Evolutionary conservation across 495 filamentous ascomycete genomes (phyloP).

Genomic region (Aspergillus ellipticus): DNA sequence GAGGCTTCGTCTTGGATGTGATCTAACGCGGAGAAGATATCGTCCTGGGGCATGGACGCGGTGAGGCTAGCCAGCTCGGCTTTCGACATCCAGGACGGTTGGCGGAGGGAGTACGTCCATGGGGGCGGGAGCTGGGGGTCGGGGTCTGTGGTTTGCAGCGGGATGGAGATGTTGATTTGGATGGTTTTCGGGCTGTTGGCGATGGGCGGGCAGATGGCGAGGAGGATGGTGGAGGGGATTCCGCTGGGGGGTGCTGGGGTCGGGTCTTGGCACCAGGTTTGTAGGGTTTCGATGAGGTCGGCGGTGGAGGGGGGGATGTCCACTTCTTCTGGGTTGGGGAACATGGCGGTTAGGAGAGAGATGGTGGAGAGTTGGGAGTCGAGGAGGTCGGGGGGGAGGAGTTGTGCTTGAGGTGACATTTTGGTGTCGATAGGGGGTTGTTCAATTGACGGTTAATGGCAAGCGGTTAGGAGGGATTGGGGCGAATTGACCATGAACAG

Average conservation of each 20-base stretch:
- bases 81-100: constrained; percentile 42
- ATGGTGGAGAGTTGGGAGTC: constrained; percentile 35
- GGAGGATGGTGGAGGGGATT: constrained; percentile 23
- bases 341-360: constrained; percentile 38
- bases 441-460: no score
- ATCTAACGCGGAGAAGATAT: constrained; percentile 32
- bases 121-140: constrained; percentile 22
- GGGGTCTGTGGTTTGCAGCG: constrained; percentile 21
- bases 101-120: constrained; percentile 31
- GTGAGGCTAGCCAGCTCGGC: constrained; percentile 30
- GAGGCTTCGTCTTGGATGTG: constrained; percentile 27
- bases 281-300: constrained; percentile 30
- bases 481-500: no score
- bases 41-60: constrained; percentile 26
- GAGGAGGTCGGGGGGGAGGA: constrained; percentile 28
- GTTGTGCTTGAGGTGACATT: no score
- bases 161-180: constrained; percentile 34
- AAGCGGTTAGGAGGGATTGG: no score
- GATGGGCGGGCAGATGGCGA: constrained; percentile 28
- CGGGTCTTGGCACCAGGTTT: constrained; percentile 28
- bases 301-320: constrained; percentile 32
- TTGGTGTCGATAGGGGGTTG: no score
- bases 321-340: constrained; percentile 30
- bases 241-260: constrained; percentile 3
- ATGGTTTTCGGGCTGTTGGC: constrained; percentile 24